Evolutionary conservation across 768 basidiomycete genomes (phyloP).

Genomic region (Leccinum subgranulosum): DNA sequence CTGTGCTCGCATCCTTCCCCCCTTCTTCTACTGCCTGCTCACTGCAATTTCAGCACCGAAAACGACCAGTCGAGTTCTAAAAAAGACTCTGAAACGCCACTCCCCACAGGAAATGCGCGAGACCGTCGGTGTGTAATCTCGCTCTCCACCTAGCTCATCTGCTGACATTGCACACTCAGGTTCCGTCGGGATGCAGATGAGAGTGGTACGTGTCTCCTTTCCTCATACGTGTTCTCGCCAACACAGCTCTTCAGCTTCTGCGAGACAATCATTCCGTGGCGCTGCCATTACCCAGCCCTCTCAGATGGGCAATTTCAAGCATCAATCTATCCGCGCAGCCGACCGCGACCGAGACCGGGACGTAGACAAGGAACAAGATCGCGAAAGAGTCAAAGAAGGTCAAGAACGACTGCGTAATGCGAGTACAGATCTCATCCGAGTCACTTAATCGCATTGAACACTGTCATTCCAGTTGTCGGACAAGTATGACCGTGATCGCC

Average conservation of each 20-base stretch:
- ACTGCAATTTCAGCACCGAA: slow-evolving; percentile 43
- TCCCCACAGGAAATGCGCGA: slow-evolving; percentile 49
- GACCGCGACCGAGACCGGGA: slow-evolving; percentile 55
- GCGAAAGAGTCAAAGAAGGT: slow-evolving; percentile 71
- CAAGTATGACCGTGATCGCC: slow-evolving; percentile 81
- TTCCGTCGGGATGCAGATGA: slow-evolving; percentile 79
- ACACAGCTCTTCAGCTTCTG: slow-evolving; percentile 41
- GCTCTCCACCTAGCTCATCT: background rate
- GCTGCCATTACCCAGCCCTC: slow-evolving; percentile 68
- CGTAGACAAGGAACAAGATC: slow-evolving; percentile 47
- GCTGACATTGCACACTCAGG: slow-evolving; percentile 36
- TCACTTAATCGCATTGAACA: slow-evolving; percentile 1
- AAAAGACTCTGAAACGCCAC: slow-evolving; percentile 62
- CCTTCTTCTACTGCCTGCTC: slow-evolving; percentile 6
- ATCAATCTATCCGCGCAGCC: slow-evolving; percentile 71
- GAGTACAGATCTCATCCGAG: slow-evolving; percentile 5
- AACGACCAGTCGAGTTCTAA: slow-evolving; percentile 38
- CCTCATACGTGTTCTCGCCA: background rate
- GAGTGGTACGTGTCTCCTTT: slow-evolving; percentile 44
- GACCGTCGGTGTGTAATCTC: slow-evolving; percentile 58
- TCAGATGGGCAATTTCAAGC: slow-evolving; percentile 92
- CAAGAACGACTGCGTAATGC: slow-evolving; percentile 78
- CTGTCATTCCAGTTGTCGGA: slow-evolving; percentile 64
- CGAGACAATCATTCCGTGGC: slow-evolving; percentile 69
- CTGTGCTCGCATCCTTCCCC: slow-evolving; percentile 28